Percentiles rank a stretch among this genome's conserved stretches.
These are phyloP conservation scores for Trichoderma sp. DNA, from an alignment of 2,329 filamentous ascomycete species.

Conservation along the genomic window DNA sequence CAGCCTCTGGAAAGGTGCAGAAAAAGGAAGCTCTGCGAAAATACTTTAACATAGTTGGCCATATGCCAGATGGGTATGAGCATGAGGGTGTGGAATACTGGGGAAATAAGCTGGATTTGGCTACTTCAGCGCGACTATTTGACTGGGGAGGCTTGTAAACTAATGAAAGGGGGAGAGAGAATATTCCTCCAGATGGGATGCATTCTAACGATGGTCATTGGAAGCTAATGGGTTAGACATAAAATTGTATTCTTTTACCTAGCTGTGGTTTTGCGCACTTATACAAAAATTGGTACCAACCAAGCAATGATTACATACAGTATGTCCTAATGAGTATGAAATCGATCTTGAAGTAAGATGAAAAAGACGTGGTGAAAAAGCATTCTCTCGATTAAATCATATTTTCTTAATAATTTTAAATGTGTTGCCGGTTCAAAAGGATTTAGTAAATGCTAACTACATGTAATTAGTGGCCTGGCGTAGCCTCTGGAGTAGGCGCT, in stretches of 20 bases:
- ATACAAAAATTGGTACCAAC: background rate
- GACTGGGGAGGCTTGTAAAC: background rate
- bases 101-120: background rate
- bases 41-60: background rate
- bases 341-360: no score
- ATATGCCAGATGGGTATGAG: background rate
- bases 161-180: fast-evolving
- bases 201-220: background rate
- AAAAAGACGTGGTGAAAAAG: no score
- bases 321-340: no score
- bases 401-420: no score
- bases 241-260: background rate
- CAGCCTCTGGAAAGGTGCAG: background rate
- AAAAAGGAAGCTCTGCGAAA: background rate
- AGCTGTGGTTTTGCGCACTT: background rate
- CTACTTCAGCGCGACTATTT: background rate
- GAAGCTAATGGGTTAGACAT: background rate
- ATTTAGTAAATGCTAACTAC: no score
- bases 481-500: no score
- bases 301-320: background rate
- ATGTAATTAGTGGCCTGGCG: no score
- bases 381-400: no score
- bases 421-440: no score
- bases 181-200: background rate
- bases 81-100: background rate